Percentiles rank a stretch among this genome's conserved stretches.
Evolutionary conservation across 805 yeast species (phyloP).

Genomic region (Soucietia sequanensis): DNA sequence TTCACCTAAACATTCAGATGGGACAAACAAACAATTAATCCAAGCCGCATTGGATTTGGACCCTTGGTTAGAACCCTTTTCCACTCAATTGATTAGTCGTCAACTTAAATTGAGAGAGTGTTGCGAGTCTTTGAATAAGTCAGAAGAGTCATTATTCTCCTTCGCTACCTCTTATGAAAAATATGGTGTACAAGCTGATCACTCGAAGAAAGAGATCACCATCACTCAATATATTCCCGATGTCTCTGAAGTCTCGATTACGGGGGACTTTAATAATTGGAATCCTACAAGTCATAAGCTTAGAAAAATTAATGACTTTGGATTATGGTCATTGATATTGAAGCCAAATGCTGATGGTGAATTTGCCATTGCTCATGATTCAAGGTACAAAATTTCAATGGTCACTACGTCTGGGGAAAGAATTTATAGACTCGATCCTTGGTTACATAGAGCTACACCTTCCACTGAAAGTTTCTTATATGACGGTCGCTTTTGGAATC

Average conservation of each 20-base stretch:
- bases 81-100: conserved; percentile 66
- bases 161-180: conserved; percentile 75
- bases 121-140: conserved; percentile 50
- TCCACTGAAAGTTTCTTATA: conserved; percentile 54
- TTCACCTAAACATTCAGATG: too few species aligned
- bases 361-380: conserved; percentile 76
- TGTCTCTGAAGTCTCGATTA: conserved; percentile 70
- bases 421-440: conserved; percentile 83
- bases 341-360: conserved; percentile 51
- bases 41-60: conserved; percentile 70
- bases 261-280: conserved; percentile 95
- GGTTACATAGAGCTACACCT: conserved; percentile 82
- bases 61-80: conserved; percentile 83
- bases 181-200: conserved; percentile 74
- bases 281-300: conserved; percentile 53
- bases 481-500: conserved; percentile 95
- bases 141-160: conserved; percentile 56
- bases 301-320: conserved; percentile 57
- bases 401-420: conserved; percentile 64
- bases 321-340: conserved; percentile 64
- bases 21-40: conserved; percentile 18
- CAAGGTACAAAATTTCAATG: conserved; percentile 71
- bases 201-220: conserved; percentile 48
- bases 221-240: conserved; percentile 91
- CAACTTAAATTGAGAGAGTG: conserved; percentile 65